Evolutionary conservation across 179 eudicot species (phyloP), one percentile per base, ranked within the genome.

Genomic region (Gypsophila paniculata): DNA sequence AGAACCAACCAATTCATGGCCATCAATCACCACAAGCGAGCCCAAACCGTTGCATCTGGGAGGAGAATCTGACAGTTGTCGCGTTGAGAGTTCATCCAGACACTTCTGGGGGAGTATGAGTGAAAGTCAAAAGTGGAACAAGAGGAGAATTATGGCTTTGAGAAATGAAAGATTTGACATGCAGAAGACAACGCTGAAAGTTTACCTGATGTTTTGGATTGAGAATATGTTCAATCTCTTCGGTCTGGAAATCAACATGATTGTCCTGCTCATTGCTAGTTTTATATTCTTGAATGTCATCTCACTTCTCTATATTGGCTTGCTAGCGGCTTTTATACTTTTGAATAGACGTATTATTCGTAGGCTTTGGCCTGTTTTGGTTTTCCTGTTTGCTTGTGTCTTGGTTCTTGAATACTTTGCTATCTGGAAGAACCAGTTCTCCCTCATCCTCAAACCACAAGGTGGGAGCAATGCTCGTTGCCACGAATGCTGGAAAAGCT

Each of bases 171-270:
- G 99, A 81, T 86, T 89, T 82, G 96, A 95, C 74, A 87, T 85
- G 82, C 99, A 95, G 76, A 86, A 82, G 84, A 84, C 87, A 60
- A 87, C 96, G 13, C 83, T 95, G 73, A 93, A 93, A 78, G 85
- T 88, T 49, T 95, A 90, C 77, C 75, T 95, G 82, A 95, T 87
- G 86, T 95, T 89, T 78, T 93, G 99, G 99, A 74, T 85, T 57
- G 99, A 95, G 79, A 95, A 95, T 79, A 82, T 86, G 86, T 92
- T 93, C 78, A 92, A 87, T 76, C 93, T 95, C 69, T 93, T 90
- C 80, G 98, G 99, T 42, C 93, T 95, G 39, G 99, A 95, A 87
- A 92, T 95, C 48, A 95, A 87, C 76, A 90, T 92, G 99, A 83
- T 93, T 75, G 93, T 84, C 22, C 74, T 95, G 84, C 89, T 95